Base-by-base conservation (phyloP, 805 yeast genomes). In the Pichia membranifaciens region DNA sequence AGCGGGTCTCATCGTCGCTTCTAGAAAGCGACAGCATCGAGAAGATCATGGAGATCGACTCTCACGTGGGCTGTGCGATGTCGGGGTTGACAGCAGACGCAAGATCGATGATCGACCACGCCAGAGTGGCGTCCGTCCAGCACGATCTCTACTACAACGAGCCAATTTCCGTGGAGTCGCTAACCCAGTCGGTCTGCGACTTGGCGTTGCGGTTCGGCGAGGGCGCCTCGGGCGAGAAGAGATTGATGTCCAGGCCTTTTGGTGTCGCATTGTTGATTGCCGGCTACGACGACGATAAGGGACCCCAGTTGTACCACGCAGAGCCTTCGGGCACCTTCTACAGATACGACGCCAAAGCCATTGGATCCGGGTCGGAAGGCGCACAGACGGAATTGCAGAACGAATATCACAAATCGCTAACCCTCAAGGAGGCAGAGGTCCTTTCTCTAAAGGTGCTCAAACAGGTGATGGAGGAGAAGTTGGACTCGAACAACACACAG, bases 241-340 rank as follows among this genome's bases (percentile, higher is more conserved):
- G 95, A 64, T 75, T 84, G 54, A 86, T 93, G 99, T 88, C 96
- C 4, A 82, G 99, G 71, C 99, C 99, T 12, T 93, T 93, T 66
- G 99, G 99, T 64, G 99, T 93, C 43, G 99, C 99, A 1, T 71
- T 93, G 55, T 76, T 93, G 59, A 84, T 93, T 61, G 99, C 98
- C 5, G 99, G 99, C 43, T 76, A 82, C 57, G 99, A 93, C 70
- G 74, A 80, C 51, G 95, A 87, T 58, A 83, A 87, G 60, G 99
- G 99, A 0, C 96, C 96, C 41, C 99, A 93, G 67, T 76, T 93
- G 58, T 87, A 87, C 65, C 97, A 93, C 66, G 96, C 98, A n/a
- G 99, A 93, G 69, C 99, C 99, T 35, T 87, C 96, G 13, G 99
- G 99, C 50, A 93, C 99, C 1, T 93, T 89, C 59, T 95, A 93